phyloP scores from a whole-genome alignment of 2,329 filamentous ascomycete species.

The Colletotrichum musicola region DNA sequence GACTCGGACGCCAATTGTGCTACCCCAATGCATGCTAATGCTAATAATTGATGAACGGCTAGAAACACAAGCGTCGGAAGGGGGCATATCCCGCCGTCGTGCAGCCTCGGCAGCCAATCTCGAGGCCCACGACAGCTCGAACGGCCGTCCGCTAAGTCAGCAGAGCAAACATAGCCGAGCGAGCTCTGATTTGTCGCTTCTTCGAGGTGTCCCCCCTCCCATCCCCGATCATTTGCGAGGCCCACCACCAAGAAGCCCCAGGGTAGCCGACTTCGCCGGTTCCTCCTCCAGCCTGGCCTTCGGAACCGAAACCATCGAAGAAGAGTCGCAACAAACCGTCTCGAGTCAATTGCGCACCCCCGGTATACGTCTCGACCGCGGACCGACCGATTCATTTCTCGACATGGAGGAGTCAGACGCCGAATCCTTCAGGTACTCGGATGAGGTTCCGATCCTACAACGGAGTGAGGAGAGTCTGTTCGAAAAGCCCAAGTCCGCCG shows the following conservation, averaged over 20 bases:
- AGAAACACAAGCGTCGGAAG: constrained; percentile 49
- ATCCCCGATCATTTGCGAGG: constrained; percentile 55
- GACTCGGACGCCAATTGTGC: constrained; percentile 13
- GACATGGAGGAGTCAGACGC: constrained; percentile 79
- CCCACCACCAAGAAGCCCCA: constrained; percentile 52
- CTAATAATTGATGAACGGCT: constrained; percentile 19
- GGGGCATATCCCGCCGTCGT: constrained; percentile 61
- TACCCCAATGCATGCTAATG: constrained; percentile 27
- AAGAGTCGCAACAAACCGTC: constrained; percentile 56
- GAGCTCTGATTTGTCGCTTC: constrained; percentile 76
- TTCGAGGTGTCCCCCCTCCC: constrained; percentile 66
- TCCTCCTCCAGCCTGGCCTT: constrained; percentile 47
- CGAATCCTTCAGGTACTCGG: constrained; percentile 74
- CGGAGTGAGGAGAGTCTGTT: constrained; percentile 74
- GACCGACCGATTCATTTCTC: constrained; percentile 68
- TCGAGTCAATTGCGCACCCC: constrained; percentile 63
- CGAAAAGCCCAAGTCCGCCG: constrained; percentile 64
- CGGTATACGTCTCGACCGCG: constrained; percentile 66
- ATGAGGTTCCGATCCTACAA: constrained; percentile 76
- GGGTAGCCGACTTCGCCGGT: constrained; percentile 58
- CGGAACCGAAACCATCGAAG: constrained; percentile 54
- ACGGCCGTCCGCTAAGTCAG: constrained; percentile 67
- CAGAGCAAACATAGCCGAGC: constrained; percentile 77
- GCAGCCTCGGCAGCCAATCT: constrained; percentile 73
- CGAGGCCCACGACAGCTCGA: constrained; percentile 65